A percentile compares a stretch with the other conserved stretches of the same genome.
Conservation (phyloP, 2,329 filamentous ascomycete species). For the Aspergillus fumigatiaffinis region DNA sequence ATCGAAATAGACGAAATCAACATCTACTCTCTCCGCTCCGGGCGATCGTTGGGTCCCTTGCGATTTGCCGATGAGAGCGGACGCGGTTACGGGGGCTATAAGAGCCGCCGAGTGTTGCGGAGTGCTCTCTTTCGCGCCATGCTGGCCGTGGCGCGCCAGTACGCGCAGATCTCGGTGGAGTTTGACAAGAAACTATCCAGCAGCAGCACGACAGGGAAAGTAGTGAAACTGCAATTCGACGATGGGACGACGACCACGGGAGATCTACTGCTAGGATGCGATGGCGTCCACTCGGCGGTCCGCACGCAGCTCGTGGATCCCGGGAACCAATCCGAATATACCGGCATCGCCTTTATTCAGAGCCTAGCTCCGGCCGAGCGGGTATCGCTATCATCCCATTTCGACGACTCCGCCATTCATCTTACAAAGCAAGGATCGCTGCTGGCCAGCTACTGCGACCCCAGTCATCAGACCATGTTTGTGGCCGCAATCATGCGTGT, state of each 20-base stretch:
- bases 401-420: conserved; percentile 25
- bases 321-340: conserved; percentile 32
- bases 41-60: conserved; percentile 25
- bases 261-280: conserved; percentile 37
- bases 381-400: conserved; percentile 22
- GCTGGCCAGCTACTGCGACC: conserved; percentile 33
- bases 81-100: conserved; percentile 22
- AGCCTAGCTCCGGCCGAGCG: conserved; percentile 24
- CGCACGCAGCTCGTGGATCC: conserved; percentile 34
- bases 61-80: conserved; percentile 27
- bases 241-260: conserved; percentile 30
- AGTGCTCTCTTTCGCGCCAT: conserved; percentile 30
- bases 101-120: conserved; percentile 30
- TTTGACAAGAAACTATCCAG: conserved; percentile 9
- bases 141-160: conserved; percentile 25
- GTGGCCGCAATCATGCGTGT: conserved; percentile 35
- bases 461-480: conserved; percentile 30
- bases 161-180: conserved; percentile 1
- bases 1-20: conserved; percentile 28
- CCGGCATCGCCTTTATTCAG: conserved; percentile 38
- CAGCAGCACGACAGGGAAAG: conserved; percentile 10
- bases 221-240: conserved; percentile 26
- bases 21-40: conserved; percentile 30
- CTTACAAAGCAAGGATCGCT: conserved; percentile 33
- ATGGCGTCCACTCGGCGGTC: conserved; percentile 39